Evolutionary conservation across 495 filamentous ascomycete species (phyloP).

Genomic region (Aspergillus incahuasiensis): DNA sequence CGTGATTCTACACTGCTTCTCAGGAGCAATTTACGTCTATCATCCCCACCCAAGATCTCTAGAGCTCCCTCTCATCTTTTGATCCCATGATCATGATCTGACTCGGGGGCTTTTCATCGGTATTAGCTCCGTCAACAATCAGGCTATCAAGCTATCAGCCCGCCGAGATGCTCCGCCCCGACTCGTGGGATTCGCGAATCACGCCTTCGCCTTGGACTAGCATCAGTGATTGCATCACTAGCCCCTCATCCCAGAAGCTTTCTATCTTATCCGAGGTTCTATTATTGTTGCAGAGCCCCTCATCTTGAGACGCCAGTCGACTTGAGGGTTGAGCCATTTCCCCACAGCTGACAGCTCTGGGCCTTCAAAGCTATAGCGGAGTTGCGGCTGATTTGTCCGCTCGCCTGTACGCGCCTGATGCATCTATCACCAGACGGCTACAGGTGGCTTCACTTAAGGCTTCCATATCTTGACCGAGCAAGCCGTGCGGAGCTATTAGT

Average conservation of each 20-base stretch:
- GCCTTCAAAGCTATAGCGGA: neutral
- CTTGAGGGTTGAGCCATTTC: neutral
- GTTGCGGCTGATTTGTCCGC: neutral
- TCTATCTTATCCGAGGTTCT: constrained; percentile 10
- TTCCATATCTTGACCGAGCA: neutral
- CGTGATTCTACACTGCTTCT: neutral
- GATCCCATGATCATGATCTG: neutral
- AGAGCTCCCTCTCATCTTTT: neutral
- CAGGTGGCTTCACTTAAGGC: neutral
- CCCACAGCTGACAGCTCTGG: neutral
- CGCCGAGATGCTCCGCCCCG: constrained; percentile 1
- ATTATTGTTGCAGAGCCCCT: constrained; percentile 13
- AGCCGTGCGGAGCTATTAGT: neutral
- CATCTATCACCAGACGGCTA: neutral
- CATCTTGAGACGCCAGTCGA: constrained; percentile 20
- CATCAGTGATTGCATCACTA: neutral
- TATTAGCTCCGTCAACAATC: constrained; percentile 3
- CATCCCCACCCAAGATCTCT: neutral
- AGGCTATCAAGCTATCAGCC: neutral
- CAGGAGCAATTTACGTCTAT: neutral
- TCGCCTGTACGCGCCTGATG: neutral
- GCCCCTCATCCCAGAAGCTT: constrained; percentile 4
- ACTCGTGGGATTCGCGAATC: constrained; percentile 3
- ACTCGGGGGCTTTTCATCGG: neutral
- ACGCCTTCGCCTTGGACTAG: neutral